These are phyloP conservation scores for Pseudophaeomoniella oleicola DNA, from an alignment of 2,329 filamentous ascomycete species.

Conservation along the genomic window DNA sequence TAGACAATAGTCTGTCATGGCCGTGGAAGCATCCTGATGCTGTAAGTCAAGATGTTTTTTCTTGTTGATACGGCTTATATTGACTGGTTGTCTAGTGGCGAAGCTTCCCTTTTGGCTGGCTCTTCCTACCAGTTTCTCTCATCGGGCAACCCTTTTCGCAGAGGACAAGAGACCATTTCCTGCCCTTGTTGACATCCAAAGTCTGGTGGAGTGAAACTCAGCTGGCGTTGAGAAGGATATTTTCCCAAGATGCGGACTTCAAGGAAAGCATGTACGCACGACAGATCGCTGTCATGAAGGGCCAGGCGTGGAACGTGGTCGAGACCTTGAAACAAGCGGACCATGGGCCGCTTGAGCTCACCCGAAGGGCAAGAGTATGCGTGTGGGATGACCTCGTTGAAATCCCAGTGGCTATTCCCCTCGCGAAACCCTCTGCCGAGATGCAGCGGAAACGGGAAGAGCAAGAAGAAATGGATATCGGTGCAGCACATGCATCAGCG, in stretches of 20 bases:
- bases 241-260: slow-evolving; percentile 87
- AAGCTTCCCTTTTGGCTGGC: slow-evolving; percentile 95
- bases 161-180: slow-evolving; percentile 82
- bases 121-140: slow-evolving; percentile 89
- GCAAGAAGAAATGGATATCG: slow-evolving; percentile 84
- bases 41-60: slow-evolving; percentile 32
- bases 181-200: slow-evolving; percentile 88
- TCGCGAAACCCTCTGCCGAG: slow-evolving; percentile 74
- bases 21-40: slow-evolving; percentile 98
- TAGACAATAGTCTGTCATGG: slow-evolving; percentile 96
- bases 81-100: slow-evolving; percentile 40
- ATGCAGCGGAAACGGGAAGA: slow-evolving; percentile 48
- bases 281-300: slow-evolving; percentile 98
- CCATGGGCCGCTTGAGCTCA: slow-evolving; percentile 86
- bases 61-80: background rate
- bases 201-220: slow-evolving; percentile 97
- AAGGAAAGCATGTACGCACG: slow-evolving; percentile 98
- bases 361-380: slow-evolving; percentile 75
- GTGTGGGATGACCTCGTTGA: slow-evolving; percentile 98
- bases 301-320: slow-evolving; percentile 97
- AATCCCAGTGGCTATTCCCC: slow-evolving; percentile 82
- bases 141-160: slow-evolving; percentile 95
- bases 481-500: slow-evolving; percentile 47
- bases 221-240: slow-evolving; percentile 68
- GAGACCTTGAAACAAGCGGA: slow-evolving; percentile 88